Conservation (phyloP, 345 rosid genomes). For the Gossypium ekmanianum region DNA sequence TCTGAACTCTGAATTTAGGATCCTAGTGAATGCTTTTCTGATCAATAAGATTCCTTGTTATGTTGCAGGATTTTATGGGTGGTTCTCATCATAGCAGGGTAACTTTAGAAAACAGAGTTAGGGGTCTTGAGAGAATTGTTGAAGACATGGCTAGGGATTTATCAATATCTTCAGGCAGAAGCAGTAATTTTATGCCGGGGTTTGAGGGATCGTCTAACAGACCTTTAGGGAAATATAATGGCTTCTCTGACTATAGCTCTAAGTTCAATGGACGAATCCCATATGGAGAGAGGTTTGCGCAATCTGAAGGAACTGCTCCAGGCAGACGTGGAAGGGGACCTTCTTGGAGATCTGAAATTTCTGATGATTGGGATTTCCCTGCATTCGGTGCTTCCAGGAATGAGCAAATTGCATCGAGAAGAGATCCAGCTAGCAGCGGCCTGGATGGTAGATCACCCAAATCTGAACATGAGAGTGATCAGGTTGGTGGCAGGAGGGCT, state of each 20-base stretch:
- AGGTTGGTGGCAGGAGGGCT: constrained; percentile 69
- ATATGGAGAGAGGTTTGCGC: constrained; percentile 72
- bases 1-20: constrained; percentile 15
- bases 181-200: constrained; percentile 55
- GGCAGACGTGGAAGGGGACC: constrained; percentile 67
- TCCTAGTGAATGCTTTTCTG: constrained; percentile 14
- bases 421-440: constrained; percentile 47
- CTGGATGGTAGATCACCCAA: constrained; percentile 55
- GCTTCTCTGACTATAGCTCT: constrained; percentile 60
- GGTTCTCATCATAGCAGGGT: constrained; percentile 95
- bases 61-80: constrained; percentile 90
- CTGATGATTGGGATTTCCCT: constrained; percentile 76
- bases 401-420: constrained; percentile 62
- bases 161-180: constrained; percentile 74
- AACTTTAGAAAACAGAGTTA: constrained; percentile 85
- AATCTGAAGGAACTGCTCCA: constrained; percentile 57
- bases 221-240: constrained; percentile 60
- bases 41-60: constrained; percentile 21
- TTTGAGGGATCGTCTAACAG: constrained; percentile 62
- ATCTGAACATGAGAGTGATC: constrained; percentile 72
- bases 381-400: constrained; percentile 64
- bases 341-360: constrained; percentile 66
- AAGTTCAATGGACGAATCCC: constrained; percentile 64
- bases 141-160: constrained; percentile 94
- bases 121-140: constrained; percentile 95